Evolutionary conservation across 768 basidiomycete species (phyloP).

Genomic region (Tremella yokohamensis): DNA sequence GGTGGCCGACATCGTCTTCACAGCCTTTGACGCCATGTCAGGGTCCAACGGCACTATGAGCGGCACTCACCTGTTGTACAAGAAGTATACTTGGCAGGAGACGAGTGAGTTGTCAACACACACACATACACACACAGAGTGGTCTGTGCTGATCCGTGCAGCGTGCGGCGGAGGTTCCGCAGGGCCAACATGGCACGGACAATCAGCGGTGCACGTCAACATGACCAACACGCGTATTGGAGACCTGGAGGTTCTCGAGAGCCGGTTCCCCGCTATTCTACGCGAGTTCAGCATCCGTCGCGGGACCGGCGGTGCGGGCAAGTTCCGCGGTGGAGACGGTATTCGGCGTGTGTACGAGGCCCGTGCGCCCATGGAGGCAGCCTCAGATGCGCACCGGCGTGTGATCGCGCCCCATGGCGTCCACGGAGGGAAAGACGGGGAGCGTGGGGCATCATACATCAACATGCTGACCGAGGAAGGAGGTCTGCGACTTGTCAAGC

Average conservation of each 20-base stretch:
- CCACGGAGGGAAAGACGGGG: slow-evolving; percentile 10
- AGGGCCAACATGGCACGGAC: slow-evolving; percentile 14
- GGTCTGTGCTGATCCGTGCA: neutral
- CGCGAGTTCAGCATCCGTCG: slow-evolving; percentile 16
- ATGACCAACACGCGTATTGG: slow-evolving; percentile 24
- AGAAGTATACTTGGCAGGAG: slow-evolving; percentile 3
- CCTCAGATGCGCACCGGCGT: neutral
- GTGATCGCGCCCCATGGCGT: neutral
- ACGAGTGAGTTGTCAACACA: slow-evolving; percentile 5
- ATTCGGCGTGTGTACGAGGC: neutral
- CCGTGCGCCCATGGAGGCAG: neutral
- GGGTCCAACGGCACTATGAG: slow-evolving; percentile 7
- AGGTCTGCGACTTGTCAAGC: neutral
- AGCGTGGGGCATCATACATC: slow-evolving; percentile 1
- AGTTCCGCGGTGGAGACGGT: slow-evolving; percentile 8
- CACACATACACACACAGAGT: neutral
- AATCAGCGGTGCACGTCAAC: slow-evolving; percentile 14
- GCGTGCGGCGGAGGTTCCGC: slow-evolving; percentile 14
- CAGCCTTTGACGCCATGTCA: slow-evolving; percentile 31
- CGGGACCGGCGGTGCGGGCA: slow-evolving; percentile 15
- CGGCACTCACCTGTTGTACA: neutral
- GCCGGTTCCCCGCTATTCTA: slow-evolving; percentile 11
- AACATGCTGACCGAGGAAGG: neutral
- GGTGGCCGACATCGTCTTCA: slow-evolving; percentile 42
- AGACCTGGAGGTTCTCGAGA: slow-evolving; percentile 16